These are phyloP conservation scores for Suhomyces taliae DNA, from an alignment of 1,139 yeast species.

Conservation along the genomic window DNA sequence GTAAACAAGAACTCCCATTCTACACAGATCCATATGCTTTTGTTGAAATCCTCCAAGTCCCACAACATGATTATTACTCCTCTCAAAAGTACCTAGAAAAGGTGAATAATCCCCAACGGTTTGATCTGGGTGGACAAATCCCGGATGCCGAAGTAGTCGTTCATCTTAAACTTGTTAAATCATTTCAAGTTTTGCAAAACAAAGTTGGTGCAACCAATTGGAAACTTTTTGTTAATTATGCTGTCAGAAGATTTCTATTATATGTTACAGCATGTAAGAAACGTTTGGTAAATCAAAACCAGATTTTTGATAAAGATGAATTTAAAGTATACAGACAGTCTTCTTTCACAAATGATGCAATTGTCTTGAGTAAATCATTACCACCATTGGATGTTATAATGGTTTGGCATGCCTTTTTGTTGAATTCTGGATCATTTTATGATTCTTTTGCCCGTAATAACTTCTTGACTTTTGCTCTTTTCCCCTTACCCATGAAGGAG, in stretches of 20 bases:
- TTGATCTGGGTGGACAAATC: no score
- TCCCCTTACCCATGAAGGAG: slow-evolving; percentile 28
- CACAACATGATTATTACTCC: no score
- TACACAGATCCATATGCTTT: no score
- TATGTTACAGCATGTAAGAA: slow-evolving; percentile 24
- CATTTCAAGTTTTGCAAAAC: slow-evolving; percentile 26
- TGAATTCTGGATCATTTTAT: slow-evolving; percentile 29
- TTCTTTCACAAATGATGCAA: background rate
- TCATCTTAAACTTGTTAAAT: slow-evolving; percentile 33
- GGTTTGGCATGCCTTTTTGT: slow-evolving; percentile 41
- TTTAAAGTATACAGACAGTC: background rate
- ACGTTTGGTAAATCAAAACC: background rate
- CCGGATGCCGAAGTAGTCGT: slow-evolving; percentile 15
- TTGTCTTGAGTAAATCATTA: slow-evolving; percentile 6
- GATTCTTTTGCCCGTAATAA: slow-evolving; percentile 29
- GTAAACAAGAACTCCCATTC: no score
- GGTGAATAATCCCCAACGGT: no score
- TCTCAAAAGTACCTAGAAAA: no score
- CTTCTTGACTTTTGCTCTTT: slow-evolving; percentile 21
- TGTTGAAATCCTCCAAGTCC: no score
- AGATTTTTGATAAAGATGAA: background rate
- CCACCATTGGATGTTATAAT: slow-evolving; percentile 41
- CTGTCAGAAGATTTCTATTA: slow-evolving; percentile 30
- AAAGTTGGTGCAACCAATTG: slow-evolving; percentile 14
- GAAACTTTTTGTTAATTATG: slow-evolving; percentile 30